Percentiles rank a stretch among this genome's conserved stretches.
Conservation (phyloP, 2,329 filamentous ascomycete genomes). For the Dichotomopilus funicola region DNA sequence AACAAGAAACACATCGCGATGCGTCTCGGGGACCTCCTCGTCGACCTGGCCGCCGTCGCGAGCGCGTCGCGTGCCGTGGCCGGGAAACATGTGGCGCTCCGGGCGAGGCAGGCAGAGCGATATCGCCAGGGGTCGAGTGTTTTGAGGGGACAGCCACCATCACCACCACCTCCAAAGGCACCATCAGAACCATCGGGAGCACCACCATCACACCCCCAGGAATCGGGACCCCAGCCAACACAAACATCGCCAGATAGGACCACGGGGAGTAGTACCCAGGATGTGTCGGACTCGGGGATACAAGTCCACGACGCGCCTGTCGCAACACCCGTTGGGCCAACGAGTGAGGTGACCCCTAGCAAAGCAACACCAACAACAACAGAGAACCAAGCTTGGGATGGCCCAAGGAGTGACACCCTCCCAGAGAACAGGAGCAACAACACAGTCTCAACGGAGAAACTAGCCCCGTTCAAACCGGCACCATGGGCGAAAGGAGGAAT, state of each 20-base stretch:
- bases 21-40: constrained; percentile 56
- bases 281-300: too few species aligned
- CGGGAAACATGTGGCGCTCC: constrained; percentile 53
- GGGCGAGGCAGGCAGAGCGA: constrained; percentile 47
- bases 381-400: neutral
- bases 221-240: too few species aligned
- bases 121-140: constrained; percentile 44
- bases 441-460: neutral
- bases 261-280: too few species aligned
- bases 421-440: neutral
- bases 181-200: neutral
- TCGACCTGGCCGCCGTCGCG: constrained; percentile 65
- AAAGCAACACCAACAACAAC: neutral
- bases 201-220: too few species aligned
- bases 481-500: constrained; percentile 18
- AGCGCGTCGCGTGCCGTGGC: constrained; percentile 64
- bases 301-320: too few species aligned
- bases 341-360: too few species aligned
- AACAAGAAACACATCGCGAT: constrained; percentile 30
- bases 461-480: constrained; percentile 13
- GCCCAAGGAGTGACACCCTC: neutral
- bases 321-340: too few species aligned
- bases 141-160: constrained; percentile 12
- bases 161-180: neutral
- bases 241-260: too few species aligned